A percentile compares a stretch with the other conserved stretches of the same genome.
Conservation (phyloP, 2,329 filamentous ascomycete species). For the Colletotrichum euphorbiae region DNA sequence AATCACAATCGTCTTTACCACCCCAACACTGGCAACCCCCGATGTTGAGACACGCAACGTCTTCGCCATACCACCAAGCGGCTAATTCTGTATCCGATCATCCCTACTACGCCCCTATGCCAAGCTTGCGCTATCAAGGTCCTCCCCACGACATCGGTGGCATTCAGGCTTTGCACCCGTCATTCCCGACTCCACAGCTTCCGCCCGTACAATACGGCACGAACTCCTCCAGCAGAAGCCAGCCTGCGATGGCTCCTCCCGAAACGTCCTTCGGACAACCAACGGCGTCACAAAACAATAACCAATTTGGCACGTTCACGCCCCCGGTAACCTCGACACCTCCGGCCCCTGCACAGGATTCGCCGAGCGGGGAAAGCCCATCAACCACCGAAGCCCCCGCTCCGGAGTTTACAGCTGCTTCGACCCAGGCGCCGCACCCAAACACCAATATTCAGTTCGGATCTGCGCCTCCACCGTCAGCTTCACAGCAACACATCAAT, state of each 20-base stretch:
- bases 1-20: constrained; percentile 12
- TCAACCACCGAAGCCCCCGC: background rate
- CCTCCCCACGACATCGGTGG: constrained; percentile 5
- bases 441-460: constrained; percentile 37
- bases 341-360: background rate
- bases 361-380: background rate
- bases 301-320: constrained; percentile 3
- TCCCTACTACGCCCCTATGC: constrained; percentile 11
- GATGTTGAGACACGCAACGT: constrained; percentile 10
- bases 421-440: constrained; percentile 12
- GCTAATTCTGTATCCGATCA: constrained; percentile 21
- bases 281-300: background rate
- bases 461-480: constrained; percentile 32
- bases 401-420: constrained; percentile 1
- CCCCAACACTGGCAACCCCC: constrained; percentile 27
- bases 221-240: constrained; percentile 2
- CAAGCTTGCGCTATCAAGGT: constrained; percentile 23
- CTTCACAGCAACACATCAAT: constrained; percentile 9
- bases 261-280: constrained; percentile 19
- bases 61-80: constrained; percentile 20
- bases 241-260: constrained; percentile 9
- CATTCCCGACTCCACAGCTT: constrained; percentile 16
- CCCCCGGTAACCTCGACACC: background rate
- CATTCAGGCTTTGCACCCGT: constrained; percentile 7
- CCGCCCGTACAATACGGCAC: constrained; percentile 23